Conservation (phyloP, 225 moss, liverwort and hornwort species). For the Bryoerythrophyllum caledonicum region DNA sequence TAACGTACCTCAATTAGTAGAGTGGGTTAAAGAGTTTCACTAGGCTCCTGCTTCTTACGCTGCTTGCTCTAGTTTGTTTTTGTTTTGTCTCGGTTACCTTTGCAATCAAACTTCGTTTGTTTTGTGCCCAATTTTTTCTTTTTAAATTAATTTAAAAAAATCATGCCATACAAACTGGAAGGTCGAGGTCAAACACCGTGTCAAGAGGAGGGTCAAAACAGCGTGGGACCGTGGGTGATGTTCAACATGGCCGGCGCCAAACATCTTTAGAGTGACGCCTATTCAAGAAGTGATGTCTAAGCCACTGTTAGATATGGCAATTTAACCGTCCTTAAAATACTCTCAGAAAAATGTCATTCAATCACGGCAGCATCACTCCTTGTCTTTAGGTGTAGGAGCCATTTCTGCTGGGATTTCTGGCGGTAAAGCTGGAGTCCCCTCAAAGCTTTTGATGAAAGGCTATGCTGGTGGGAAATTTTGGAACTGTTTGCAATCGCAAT, state of each 20-base stretch:
- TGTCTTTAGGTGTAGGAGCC: constrained; percentile 56
- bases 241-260: constrained; percentile 39
- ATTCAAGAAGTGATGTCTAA: constrained; percentile 35
- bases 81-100: too few relatives aligned
- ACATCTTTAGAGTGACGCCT: constrained; percentile 46
- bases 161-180: constrained; percentile 37
- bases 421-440: neutral
- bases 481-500: too few relatives aligned
- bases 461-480: too few relatives aligned
- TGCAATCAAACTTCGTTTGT: too few relatives aligned
- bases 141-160: too few relatives aligned
- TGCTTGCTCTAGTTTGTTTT: too few relatives aligned
- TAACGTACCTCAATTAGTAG: too few relatives aligned
- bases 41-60: too few relatives aligned
- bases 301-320: constrained; percentile 29
- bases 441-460: too few relatives aligned
- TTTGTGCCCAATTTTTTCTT: too few relatives aligned
- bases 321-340: constrained; percentile 22
- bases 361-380: constrained; percentile 47
- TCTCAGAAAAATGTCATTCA: constrained; percentile 27
- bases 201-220: constrained; percentile 39
- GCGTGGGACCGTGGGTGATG: constrained; percentile 38
- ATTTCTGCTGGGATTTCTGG: constrained; percentile 43
- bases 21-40: too few relatives aligned
- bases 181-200: constrained; percentile 36